Conservation (phyloP, 768 basidiomycete species). For the Boletus eberwhitei region DNA sequence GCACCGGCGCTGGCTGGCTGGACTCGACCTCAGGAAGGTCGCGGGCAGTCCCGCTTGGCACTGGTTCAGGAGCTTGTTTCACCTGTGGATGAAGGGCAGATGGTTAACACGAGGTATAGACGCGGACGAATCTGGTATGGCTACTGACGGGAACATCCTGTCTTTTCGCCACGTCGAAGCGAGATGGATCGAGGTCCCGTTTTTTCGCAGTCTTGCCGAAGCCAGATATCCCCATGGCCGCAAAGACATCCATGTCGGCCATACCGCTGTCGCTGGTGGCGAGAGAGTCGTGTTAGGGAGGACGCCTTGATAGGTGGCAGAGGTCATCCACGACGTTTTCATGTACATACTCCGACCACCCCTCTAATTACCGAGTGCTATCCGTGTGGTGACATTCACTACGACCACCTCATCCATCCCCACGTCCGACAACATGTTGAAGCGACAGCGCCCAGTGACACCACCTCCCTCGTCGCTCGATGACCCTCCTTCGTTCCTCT, state of each 20-base stretch:
- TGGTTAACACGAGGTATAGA: slow-evolving; percentile 23
- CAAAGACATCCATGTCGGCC: slow-evolving; percentile 66
- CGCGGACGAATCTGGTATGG: neutral
- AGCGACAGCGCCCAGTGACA: slow-evolving; percentile 48
- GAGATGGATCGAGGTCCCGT: slow-evolving; percentile 65
- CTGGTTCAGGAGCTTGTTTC: slow-evolving; percentile 14
- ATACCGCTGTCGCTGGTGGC: slow-evolving; percentile 29
- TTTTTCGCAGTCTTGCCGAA: slow-evolving; percentile 76
- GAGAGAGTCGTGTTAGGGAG: neutral
- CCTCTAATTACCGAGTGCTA: slow-evolving; percentile 6
- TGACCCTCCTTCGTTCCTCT: slow-evolving; percentile 22
- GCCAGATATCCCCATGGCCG: slow-evolving; percentile 79
- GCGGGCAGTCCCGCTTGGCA: slow-evolving; percentile 9
- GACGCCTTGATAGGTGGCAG: slow-evolving; percentile 12
- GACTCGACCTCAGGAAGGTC: slow-evolving; percentile 21
- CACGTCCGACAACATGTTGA: slow-evolving; percentile 42
- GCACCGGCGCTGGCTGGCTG: slow-evolving; percentile 13
- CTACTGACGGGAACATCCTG: slow-evolving; percentile 35
- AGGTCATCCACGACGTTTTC: slow-evolving; percentile 12
- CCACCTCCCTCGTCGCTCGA: slow-evolving; percentile 38
- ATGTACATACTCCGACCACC: slow-evolving; percentile 19
- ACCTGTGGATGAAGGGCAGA: slow-evolving; percentile 10
- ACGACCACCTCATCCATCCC: slow-evolving; percentile 2
- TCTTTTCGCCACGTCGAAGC: slow-evolving; percentile 76
- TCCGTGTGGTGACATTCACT: neutral